Base-by-base conservation (phyloP, 2,329 filamentous ascomycete species). In the Scleromitrula shiraiana region DNA sequence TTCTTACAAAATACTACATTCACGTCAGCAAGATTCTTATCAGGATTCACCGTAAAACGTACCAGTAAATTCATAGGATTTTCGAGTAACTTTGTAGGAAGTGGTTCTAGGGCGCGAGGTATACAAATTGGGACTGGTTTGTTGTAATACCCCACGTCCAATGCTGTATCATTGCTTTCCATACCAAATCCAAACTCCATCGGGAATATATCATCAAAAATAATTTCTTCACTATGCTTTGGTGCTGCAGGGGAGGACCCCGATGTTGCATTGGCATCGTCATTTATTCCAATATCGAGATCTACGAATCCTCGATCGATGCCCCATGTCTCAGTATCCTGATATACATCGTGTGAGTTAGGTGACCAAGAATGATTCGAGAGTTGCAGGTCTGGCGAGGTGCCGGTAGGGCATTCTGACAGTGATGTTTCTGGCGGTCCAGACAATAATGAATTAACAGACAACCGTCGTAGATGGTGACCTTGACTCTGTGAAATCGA, bases 21-120 rank as follows among this genome's bases (percentile, higher is more conserved):
- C 19, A 27, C 23, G 17, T 51, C 27, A 49, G 36, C 33, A 22
- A 20, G 3, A 24, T 10, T 7, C 5, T 39, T 17, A 35, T 8
- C 12, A 8, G 15, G 19, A 9, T 15, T 9, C 10, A 36, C 10
- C 17, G 12, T 4, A 36, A 27, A 7, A 52, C 54, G 53, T 36
- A 59, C 57, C 56, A 93, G 73, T 52, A 93, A 65, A 59, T 93
- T 91, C 78, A 91, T 91, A 1, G 80, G 83, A 57, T 88, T 90
- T 30, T 83, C 77, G 36, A 76, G 66, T 24, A 89, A 68, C 64
- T 70, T 73, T 9, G 58, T 53, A 5, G 73, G 73, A 35, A 78
- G 62, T 3, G 71, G 71, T 44, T 73, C 70, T 8, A 76, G 62
- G n/a, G 64, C 68, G 42, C 65, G 66, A 19, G 73, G 70, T 40